Percentiles rank a stretch among this genome's conserved stretches.
These are phyloP conservation scores for Penicillium pancosmium DNA, from an alignment of 495 filamentous ascomycete genomes.

Conservation along the genomic window DNA sequence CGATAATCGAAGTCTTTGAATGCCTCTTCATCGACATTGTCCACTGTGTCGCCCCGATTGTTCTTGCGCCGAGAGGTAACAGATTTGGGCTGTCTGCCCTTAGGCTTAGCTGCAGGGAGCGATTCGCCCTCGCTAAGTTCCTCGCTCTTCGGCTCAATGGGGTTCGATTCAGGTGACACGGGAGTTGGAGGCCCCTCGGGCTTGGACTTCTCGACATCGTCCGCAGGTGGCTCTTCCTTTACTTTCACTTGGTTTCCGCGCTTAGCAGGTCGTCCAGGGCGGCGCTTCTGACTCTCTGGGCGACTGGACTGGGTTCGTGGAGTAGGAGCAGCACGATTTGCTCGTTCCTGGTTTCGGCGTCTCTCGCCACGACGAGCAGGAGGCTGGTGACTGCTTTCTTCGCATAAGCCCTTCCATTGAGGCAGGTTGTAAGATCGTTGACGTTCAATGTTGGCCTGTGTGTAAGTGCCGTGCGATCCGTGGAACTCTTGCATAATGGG, in stretches of 20 bases:
- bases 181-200: slow-evolving; percentile 55
- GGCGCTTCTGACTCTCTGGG: slow-evolving; percentile 46
- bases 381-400: slow-evolving; percentile 93
- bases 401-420: slow-evolving; percentile 89
- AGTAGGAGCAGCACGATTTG: slow-evolving; percentile 42
- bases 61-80: slow-evolving; percentile 75
- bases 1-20: slow-evolving; percentile 90
- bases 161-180: slow-evolving; percentile 53
- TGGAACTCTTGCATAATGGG: slow-evolving; percentile 98
- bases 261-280: slow-evolving; percentile 50
- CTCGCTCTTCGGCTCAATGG: slow-evolving; percentile 51
- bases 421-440: slow-evolving; percentile 94
- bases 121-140: slow-evolving; percentile 55
- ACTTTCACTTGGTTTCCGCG: slow-evolving; percentile 43
- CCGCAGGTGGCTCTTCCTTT: slow-evolving; percentile 48
- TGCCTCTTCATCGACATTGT: slow-evolving; percentile 77
- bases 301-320: slow-evolving; percentile 36
- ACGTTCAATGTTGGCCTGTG: slow-evolving; percentile 94
- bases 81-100: slow-evolving; percentile 59
- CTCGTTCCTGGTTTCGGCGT: slow-evolving; percentile 71
- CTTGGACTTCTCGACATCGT: slow-evolving; percentile 45
- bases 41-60: slow-evolving; percentile 69
- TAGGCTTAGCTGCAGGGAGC: slow-evolving; percentile 45
- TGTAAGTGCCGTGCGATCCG: slow-evolving; percentile 89
- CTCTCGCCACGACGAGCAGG: slow-evolving; percentile 92